These are phyloP conservation scores for Hippophae rhamnoides DNA, from an alignment of 306 rosid genomes.

Conservation along the genomic window DNA sequence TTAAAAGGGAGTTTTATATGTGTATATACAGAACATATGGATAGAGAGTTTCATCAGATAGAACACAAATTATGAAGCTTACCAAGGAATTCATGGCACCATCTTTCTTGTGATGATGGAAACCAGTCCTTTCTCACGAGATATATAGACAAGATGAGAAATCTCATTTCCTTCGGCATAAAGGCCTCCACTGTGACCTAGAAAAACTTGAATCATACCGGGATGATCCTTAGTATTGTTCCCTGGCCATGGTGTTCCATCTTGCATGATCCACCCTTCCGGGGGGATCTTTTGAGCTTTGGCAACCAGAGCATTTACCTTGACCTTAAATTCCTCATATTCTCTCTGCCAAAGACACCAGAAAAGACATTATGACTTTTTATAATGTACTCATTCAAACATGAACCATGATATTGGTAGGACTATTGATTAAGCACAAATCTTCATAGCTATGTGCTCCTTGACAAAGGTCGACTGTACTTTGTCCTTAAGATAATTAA, in stretches of 20 bases:
- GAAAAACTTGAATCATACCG: constrained; percentile 96
- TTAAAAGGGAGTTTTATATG: background rate
- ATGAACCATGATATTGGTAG: background rate
- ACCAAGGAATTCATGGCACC: constrained; percentile 98
- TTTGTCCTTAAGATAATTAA: constrained; percentile 85
- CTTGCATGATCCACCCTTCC: constrained; percentile 99
- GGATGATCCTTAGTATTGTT: constrained; percentile 94
- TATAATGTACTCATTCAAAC: background rate
- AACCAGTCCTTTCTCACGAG: constrained; percentile 94
- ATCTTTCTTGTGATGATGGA: constrained; percentile 89
- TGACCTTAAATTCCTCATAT: constrained; percentile 88
- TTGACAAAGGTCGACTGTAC: constrained; percentile 96
- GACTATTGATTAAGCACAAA: constrained; percentile 11
- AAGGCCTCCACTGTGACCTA: constrained; percentile 87
- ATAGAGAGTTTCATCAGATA: background rate
- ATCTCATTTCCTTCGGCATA: constrained; percentile 86
- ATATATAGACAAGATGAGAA: constrained; percentile 90
- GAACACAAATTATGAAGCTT: constrained; percentile 11
- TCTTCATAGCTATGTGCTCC: constrained; percentile 97
- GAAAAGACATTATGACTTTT: constrained; percentile 1
- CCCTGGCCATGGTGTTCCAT: constrained; percentile 99
- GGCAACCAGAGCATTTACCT: constrained; percentile 84
- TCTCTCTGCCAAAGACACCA: constrained; percentile 59
- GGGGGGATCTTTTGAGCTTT: constrained; percentile 78
- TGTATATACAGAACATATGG: background rate